Evolutionary conservation across 2,329 filamentous ascomycete species (phyloP).

Genomic region (Fusarium virguliforme): DNA sequence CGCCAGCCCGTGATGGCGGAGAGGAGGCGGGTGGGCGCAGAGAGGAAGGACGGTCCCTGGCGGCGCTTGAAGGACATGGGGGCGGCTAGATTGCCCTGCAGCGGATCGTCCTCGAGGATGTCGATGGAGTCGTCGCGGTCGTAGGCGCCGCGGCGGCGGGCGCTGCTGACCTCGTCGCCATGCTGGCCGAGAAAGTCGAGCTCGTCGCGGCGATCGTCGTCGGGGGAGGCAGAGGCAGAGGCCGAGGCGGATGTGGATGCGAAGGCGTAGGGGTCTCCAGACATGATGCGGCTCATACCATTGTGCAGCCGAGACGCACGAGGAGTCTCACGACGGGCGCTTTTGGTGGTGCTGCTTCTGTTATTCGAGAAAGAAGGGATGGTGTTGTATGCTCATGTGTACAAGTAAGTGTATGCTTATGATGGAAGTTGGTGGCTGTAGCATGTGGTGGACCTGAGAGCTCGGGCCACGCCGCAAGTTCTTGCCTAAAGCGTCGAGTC

Average conservation of each 20-base stretch:
- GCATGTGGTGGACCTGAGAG: slow-evolving; percentile 5
- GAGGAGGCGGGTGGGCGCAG: slow-evolving; percentile 65
- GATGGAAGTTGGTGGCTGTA: slow-evolving; percentile 3
- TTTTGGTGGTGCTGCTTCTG: not conserved
- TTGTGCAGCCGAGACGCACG: slow-evolving; percentile 50
- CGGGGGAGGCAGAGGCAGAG: slow-evolving; percentile 49
- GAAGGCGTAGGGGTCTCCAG: slow-evolving; percentile 58
- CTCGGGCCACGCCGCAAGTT: slow-evolving; percentile 6
- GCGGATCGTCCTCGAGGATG: slow-evolving; percentile 71
- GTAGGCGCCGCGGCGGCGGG: slow-evolving; percentile 19
- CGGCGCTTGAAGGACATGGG: slow-evolving; percentile 81
- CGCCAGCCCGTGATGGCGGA: slow-evolving; percentile 61
- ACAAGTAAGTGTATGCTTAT: slow-evolving; percentile 14
- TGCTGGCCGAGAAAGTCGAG: slow-evolving; percentile 60
- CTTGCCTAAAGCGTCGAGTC: slow-evolving; percentile 38
- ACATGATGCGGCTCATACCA: slow-evolving; percentile 61
- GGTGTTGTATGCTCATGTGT: not conserved
- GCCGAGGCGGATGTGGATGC: slow-evolving; percentile 53
- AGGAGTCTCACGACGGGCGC: slow-evolving; percentile 28
- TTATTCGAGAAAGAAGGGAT: slow-evolving; percentile 8
- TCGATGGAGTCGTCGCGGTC: slow-evolving; percentile 45
- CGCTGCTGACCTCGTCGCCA: slow-evolving; percentile 51
- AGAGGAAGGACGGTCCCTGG: slow-evolving; percentile 67
- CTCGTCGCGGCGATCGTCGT: slow-evolving; percentile 64
- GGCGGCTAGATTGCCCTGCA: slow-evolving; percentile 65